Base-by-base conservation (phyloP, 371 early-diverging fungal species). In the Vairimorpha apis region DNA sequence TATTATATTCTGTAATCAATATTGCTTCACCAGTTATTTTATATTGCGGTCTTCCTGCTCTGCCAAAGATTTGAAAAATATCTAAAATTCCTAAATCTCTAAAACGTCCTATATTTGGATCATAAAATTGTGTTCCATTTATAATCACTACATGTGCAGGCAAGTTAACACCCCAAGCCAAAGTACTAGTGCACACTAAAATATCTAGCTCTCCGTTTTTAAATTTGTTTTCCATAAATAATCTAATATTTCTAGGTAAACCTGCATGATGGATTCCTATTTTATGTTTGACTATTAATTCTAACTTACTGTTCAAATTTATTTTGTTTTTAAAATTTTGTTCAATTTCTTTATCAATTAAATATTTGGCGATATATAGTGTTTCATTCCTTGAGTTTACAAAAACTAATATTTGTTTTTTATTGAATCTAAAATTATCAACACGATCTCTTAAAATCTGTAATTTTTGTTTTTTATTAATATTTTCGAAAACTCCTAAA, bases 141-240 rank as follows among this genome's bases (percentile, higher is more conserved):
- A 99, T 94, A 63, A 99, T 90, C 56, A 97, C 97, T 1, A 92
- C 89, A 81, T 96, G 92, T 16, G 97, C 97, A 27, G 99, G 99
- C 76, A 99, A 87, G 81, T 99, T 99, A 67, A 99, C 98, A 84
- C 99, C 99, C 97, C 97, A 97, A 33, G 98, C 98, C 56, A 99
- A 85, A 0, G 99, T 99, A 14, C 97, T 93, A 10, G 99, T 99
- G 2, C 91, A 92, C 38, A 92, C 91, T 53, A 99, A 86, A 16
- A 96, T 91, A 82, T 91, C 88, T 70, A 99, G 85, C 67, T 90
- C 90, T 0, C 91, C 90, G 58, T 89, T 90, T 23, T 86, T 87
- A 83, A 97, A 97, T 77, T 93, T 77, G 30, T 92, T 89, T 84
- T 99, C 99, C 16, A 93, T 92, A 37, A 89, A 79, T 8, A 89